Base-by-base conservation (phyloP, 2,329 filamentous ascomycete species). In the Cladosporium phlei region DNA sequence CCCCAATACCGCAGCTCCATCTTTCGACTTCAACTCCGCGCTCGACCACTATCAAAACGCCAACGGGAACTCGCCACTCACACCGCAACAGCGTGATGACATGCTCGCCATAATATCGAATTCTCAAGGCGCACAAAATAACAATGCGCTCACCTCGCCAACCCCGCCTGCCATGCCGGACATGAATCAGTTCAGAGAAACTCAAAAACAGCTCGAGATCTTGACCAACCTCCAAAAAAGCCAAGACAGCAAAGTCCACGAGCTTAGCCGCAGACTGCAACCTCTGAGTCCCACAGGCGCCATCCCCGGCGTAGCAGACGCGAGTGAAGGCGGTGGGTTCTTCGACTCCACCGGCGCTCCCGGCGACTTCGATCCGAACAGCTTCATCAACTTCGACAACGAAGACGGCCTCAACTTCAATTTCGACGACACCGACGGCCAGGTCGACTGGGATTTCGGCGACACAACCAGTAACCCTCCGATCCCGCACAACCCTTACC, bases 201-300 rank as follows among this genome's bases (percentile, higher is more conserved):
- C 85, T 4, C 77, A 85, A 51, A 74, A 83, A 11, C 86, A 95
- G 52, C 78, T 96, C 21, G 86, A 93, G 42, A 77, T 85, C 22
- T 74, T 97, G 2, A 80, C 87, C 52, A 83, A 83, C 33, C 73
- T 95, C 58, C 87, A 94, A 61, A 79, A 80, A 19, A 82, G 91
- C 50, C 89, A 95, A 59, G 82, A 85, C 50, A 77, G 77, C 38
- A 85, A 86, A 38, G 85, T 96, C 1, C 80, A 86, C 51, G 81
- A 86, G 48, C 73, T 96, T 8, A 82, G 82, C 42, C 82, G 80
- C 46, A 71, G 88, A 12, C 75, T 96, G 6, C 83, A 86, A 5
- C 89, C 89, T 0, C 74, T 95, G 10, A 90, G 84, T 58, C 89
- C 89, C 0, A 86, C 80, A 0, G 88, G 88, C 4, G 77, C 79